Base-by-base conservation (phyloP, 805 yeast species). In the Starmera dryadoides region DNA sequence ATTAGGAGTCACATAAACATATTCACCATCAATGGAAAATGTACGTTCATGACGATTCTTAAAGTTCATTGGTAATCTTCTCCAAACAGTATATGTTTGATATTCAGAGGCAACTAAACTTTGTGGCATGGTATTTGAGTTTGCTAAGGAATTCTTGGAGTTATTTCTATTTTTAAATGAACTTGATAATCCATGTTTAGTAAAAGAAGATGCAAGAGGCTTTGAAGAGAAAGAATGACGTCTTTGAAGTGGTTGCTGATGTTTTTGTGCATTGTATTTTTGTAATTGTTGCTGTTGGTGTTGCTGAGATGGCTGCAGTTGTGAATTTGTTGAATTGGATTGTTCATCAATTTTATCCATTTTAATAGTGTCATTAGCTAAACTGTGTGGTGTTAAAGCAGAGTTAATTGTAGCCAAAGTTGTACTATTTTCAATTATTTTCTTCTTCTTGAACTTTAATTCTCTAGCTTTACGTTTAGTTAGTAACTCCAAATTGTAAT, bases 21-120 rank as follows among this genome's bases (percentile, higher is more conserved):
- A 88, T 50, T 87, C 95, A n/a, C 97, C 98, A 59, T 91, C 98
- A 30, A 91, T 76, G 1, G 93, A 88, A 25, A 91, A 66, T 1
- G 88, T 76, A 50, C 93, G 77, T 50, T 88, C 95, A 44, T 86
- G 86, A 39, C 88, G 72, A 41, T 78, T 79, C 42, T 84, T 76
- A 47, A 91, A 79, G 0, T 94, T 80, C 78, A 82, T 75, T 18
- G 88, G 89, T 50, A 89, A 91, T 43, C 93, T 76, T 52, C 97
- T 71, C 85, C 87, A 86, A 0, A 91, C 95, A 15, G 77, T 80
- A 75, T 88, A 91, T 51, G 84, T 84, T 54, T 81, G 81, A 54
- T 87, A 87, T 4, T 86, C 54, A 41, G 39, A 43, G 40, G 25
- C 47, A 29, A 40, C 38, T 35, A 33, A 47, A 43, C 29, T 49